Evolutionary conservation across 106 monocot genomes (phyloP).

Genomic region (Gastrodia elata): DNA sequence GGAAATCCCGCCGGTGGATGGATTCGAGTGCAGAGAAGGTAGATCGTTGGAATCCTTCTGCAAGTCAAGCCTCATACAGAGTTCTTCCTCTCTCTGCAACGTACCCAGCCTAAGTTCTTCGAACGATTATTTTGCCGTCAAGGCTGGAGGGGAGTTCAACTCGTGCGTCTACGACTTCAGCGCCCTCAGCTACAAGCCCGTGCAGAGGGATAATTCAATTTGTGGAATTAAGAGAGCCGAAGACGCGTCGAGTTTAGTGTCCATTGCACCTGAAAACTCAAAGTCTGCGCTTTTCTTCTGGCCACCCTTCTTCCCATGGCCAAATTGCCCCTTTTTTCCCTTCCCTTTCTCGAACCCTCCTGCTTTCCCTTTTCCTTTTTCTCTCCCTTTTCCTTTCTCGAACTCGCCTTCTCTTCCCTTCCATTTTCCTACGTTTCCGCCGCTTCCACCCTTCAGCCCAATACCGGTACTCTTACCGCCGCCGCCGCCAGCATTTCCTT

Average conservation of each 20-base stretch:
- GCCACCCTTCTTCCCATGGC: conserved; percentile 62
- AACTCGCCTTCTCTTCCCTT: conserved; percentile 22
- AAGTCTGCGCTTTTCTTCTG: conserved; percentile 78
- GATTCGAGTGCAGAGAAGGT: conserved; percentile 58
- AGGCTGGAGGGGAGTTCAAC: conserved; percentile 15
- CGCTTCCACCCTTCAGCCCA: conserved; percentile 18
- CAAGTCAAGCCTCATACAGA: conserved; percentile 35
- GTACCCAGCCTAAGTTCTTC: conserved; percentile 53
- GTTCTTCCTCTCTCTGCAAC: conserved; percentile 55
- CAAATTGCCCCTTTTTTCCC: conserved; percentile 27
- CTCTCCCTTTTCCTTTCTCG: conserved; percentile 1
- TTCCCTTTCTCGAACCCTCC: conserved; percentile 24
- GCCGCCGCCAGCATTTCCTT: conserved; percentile 13
- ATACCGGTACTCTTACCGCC: conserved; percentile 10
- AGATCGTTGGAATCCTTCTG: conserved; percentile 60
- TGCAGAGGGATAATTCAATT: conserved; percentile 24
- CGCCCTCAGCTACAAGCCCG: conserved; percentile 67
- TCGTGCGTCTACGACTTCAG: conserved; percentile 71
- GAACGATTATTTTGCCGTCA: conserved; percentile 46
- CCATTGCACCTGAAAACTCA: not conserved
- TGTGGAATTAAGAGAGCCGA: conserved; percentile 10
- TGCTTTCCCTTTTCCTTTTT: conserved; percentile 27
- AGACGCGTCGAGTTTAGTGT: not conserved
- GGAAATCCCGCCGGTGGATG: conserved; percentile 71
- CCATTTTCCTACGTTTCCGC: conserved; percentile 20